A percentile compares a stretch with the other conserved stretches of the same genome.
These are phyloP conservation scores for Huiozyma sinensis DNA, from an alignment of 805 yeast genomes.

Conservation along the genomic window DNA sequence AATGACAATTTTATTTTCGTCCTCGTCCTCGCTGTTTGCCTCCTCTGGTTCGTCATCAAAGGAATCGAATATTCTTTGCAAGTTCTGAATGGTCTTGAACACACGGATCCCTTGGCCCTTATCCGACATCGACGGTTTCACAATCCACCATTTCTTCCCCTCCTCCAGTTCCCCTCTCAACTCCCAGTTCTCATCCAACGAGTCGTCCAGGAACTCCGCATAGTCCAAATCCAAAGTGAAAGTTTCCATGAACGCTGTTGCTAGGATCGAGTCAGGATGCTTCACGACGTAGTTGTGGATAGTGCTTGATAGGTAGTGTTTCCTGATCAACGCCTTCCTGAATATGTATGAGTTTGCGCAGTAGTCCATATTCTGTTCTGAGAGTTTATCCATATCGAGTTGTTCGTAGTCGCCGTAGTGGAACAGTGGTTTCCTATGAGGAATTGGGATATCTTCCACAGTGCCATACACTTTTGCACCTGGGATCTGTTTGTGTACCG, in stretches of 20 bases:
- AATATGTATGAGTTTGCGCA: slow-evolving; percentile 72
- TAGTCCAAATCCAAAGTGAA: slow-evolving; percentile 81
- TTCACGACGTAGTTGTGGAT: slow-evolving; percentile 66
- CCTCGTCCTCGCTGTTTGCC: slow-evolving; percentile 33
- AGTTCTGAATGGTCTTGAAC: slow-evolving; percentile 65
- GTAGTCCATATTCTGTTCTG: slow-evolving; percentile 34
- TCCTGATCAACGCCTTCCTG: slow-evolving; percentile 83
- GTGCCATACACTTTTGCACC: slow-evolving; percentile 10
- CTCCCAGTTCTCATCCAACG: slow-evolving; percentile 87
- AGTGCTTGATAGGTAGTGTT: slow-evolving; percentile 80
- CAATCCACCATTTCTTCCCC: slow-evolving; percentile 51
- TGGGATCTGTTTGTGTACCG: slow-evolving; percentile 28
- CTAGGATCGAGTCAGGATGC: slow-evolving; percentile 55
- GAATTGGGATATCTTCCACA: slow-evolving; percentile 20
- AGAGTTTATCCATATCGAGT: slow-evolving; percentile 55
- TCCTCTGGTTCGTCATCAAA: slow-evolving; percentile 67
- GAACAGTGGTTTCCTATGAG: slow-evolving; percentile 32
- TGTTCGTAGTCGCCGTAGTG: slow-evolving; percentile 91
- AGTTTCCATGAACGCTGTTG: slow-evolving; percentile 57
- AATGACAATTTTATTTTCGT: slow-evolving; percentile 58
- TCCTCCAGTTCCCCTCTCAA: slow-evolving; percentile 63
- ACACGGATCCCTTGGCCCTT: slow-evolving; percentile 91
- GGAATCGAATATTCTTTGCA: slow-evolving; percentile 74
- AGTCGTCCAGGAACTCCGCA: slow-evolving; percentile 91
- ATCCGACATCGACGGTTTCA: slow-evolving; percentile 96